phyloP scores from a whole-genome alignment of 2,329 filamentous ascomycete genomes.

The Colletotrichum graminicola region DNA sequence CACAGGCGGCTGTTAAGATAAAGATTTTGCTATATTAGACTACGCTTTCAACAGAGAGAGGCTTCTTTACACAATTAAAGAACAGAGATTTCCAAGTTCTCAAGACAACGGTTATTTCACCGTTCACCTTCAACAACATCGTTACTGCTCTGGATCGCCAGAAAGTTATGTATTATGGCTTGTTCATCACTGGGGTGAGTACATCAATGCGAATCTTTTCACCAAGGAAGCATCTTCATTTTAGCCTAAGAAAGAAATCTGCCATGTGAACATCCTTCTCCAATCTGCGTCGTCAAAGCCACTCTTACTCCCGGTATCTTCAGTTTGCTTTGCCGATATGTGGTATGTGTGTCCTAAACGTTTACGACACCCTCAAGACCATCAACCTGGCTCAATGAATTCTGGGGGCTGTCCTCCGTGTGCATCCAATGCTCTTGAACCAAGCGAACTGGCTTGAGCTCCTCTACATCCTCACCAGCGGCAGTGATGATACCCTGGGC shows the following conservation, averaged over 20 bases:
- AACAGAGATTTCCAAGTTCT: background rate
- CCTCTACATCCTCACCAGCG: constrained; percentile 4
- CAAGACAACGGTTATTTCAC: too few species aligned
- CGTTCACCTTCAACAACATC: background rate
- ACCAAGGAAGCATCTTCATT: too few species aligned
- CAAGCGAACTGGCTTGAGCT: constrained; percentile 18
- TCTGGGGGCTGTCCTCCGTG: background rate
- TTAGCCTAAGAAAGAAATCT: background rate
- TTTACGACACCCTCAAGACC: background rate
- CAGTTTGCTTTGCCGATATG: background rate
- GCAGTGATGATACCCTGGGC: background rate
- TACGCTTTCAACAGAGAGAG: background rate
- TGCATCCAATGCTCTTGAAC: constrained; percentile 23
- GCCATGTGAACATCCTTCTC: background rate
- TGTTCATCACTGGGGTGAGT: background rate
- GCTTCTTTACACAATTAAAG: background rate
- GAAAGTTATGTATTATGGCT: background rate
- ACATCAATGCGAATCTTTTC: background rate
- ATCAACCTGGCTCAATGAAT: background rate
- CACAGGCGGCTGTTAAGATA: too few species aligned
- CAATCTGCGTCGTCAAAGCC: background rate
- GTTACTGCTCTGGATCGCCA: background rate
- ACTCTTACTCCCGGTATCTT: background rate
- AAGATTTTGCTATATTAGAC: rapidly evolving
- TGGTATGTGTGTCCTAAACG: background rate